Evolutionary conservation across 306 rosid species (phyloP), one percentile per base, ranked within the genome.

Genomic region (Begonia fuchsioides): DNA sequence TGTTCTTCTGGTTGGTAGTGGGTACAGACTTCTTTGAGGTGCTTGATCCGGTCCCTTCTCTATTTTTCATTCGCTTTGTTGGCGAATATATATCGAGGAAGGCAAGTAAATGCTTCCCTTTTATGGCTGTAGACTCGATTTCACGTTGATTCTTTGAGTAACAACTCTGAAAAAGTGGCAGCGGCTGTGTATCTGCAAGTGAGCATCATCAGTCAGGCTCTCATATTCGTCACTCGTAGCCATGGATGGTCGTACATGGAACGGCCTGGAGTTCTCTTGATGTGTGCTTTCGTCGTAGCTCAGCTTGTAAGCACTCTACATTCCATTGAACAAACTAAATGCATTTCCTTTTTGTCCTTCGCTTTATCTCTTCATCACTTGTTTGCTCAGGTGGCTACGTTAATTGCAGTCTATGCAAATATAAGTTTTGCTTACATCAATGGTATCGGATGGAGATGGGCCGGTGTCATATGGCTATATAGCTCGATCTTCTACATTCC

Each of bases 341-440:
- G 18, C 20, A 1, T 43, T 17, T 44, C 32, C 18, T 3, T 43
- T 43, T 41, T 5, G 10, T 6, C 45, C 14, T 41, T 13, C 1
- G 12, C 44, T 53, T 63, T 52, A n/a, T n/a, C n/a, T n/a, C n/a
- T n/a, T n/a, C n/a, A n/a, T n/a, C n/a, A n/a, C n/a, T n/a, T n/a
- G n/a, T n/a, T n/a, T n/a, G n/a, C n/a, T n/a, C n/a, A 85, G 95
- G 95, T 81, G 72, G 95, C 95, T 17, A 75, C 95, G 47, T n/a
- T 81, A 47, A 81, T 85, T 39, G 87, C 87, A 32, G 93, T 81
- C 39, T 85, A 85, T 55, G 95, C 95, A 50, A 48, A 38, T 15
- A 78, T 81, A 49, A 78, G 84, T 71, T 85, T 85, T 73, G 93
- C 93, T 26, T 26, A 67, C 32, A 81, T 85, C 19, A 64, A 32